These are phyloP conservation scores for Podospora pseudopauciseta DNA, from an alignment of 495 filamentous ascomycete species.

Conservation along the genomic window DNA sequence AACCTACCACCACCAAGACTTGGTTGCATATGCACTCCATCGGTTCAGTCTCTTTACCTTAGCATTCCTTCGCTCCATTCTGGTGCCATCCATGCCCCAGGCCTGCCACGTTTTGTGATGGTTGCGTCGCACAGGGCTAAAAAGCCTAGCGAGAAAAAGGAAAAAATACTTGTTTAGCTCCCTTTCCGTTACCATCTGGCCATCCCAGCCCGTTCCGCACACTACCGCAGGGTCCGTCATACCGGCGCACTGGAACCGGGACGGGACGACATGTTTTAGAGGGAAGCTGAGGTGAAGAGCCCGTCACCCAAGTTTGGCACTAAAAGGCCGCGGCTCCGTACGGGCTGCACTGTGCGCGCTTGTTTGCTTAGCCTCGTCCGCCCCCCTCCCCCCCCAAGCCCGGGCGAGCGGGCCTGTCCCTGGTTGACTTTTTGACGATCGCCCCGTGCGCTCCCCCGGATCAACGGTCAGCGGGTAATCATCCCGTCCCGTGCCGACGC, in stretches of 20 bases:
- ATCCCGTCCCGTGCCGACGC: not conserved
- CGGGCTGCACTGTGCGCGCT: not conserved
- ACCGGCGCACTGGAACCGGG: conserved; percentile 3
- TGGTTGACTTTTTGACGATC: not conserved
- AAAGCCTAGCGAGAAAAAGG: not conserved
- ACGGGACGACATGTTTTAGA: not conserved
- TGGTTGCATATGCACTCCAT: not conserved
- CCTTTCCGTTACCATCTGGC: not conserved
- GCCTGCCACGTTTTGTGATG: conserved; percentile 7
- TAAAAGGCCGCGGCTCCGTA: not conserved
- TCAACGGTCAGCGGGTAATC: not conserved
- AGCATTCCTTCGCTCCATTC: not conserved
- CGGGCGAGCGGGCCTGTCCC: not conserved
- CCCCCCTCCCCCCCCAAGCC: not conserved
- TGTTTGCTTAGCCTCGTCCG: not conserved
- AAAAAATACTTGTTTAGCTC: not conserved
- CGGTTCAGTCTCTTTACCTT: not conserved
- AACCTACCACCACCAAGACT: not conserved
- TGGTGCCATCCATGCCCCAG: conserved; percentile 1
- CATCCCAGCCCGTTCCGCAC: conserved; percentile 1
- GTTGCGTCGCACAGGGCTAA: conserved; percentile 12
- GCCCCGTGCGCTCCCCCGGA: not conserved
- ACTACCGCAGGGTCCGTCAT: not conserved
- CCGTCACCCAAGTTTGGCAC: not conserved
- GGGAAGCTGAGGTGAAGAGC: too few relatives aligned